Percentiles rank a stretch among this genome's conserved stretches.
Conservation (phyloP, 2,329 filamentous ascomycete genomes). For the Cadophora luteo-olivacea region DNA sequence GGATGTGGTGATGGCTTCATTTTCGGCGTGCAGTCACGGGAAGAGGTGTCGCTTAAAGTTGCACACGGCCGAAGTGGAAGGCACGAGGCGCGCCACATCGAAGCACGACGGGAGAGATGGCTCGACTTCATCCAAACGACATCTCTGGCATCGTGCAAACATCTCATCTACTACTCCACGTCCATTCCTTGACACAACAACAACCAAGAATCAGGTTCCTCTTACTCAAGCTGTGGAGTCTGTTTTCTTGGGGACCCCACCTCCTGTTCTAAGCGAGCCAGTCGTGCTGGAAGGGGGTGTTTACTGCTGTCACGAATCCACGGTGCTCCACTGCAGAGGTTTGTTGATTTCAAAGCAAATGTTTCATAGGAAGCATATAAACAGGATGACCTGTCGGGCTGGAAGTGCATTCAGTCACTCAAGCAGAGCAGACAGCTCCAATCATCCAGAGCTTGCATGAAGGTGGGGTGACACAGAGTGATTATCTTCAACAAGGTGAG, state of each 20-base stretch:
- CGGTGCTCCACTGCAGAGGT: background rate
- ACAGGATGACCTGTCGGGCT: too few species aligned
- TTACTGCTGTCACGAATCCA: background rate
- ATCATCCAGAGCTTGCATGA: too few species aligned
- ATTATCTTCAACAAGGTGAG: background rate
- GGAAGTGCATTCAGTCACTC: background rate
- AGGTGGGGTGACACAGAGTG: background rate
- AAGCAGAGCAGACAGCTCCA: background rate
- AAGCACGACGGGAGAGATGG: too few species aligned
- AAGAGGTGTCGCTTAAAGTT: background rate
- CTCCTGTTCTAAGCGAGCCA: background rate
- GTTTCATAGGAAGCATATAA: background rate
- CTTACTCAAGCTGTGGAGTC: background rate
- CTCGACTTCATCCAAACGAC: too few species aligned
- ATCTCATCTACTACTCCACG: too few species aligned
- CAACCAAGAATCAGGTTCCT: background rate
- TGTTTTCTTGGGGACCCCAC: background rate
- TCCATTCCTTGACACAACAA: background rate
- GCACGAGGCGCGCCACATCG: too few species aligned
- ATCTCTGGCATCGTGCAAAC: too few species aligned
- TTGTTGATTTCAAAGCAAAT: background rate
- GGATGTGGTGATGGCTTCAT: conserved; percentile 6
- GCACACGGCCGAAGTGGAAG: background rate
- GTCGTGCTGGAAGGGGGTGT: background rate
- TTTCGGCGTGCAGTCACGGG: background rate